A percentile compares a stretch with the other conserved stretches of the same genome.
These are phyloP conservation scores for Vaccinium macrocarpon DNA, from an alignment of 148 eudicot genomes.

Conservation along the genomic window DNA sequence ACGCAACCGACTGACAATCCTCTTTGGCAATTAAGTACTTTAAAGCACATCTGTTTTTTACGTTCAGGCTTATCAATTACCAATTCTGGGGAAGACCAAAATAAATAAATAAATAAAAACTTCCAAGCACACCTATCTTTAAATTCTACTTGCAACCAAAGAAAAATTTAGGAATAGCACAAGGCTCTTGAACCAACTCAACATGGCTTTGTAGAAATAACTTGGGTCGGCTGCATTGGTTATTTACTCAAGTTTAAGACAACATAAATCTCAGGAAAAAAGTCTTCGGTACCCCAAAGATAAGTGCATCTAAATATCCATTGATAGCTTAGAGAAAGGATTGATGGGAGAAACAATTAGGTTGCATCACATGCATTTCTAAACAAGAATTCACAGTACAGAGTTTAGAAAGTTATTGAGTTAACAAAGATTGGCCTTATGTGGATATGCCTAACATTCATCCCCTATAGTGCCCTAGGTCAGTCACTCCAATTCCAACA, in stretches of 20 bases:
- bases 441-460: not conserved
- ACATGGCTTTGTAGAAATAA: not conserved
- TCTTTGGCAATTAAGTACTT: not conserved
- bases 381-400: not conserved
- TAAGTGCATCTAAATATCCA: conserved; percentile 5
- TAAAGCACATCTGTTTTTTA: not conserved
- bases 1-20: not conserved
- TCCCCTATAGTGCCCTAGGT: not conserved
- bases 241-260: not conserved
- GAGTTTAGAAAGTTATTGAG: not conserved
- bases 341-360: not conserved
- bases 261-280: not conserved
- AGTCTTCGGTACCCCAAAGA: not conserved
- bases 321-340: not conserved
- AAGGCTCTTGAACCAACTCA: not conserved
- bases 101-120: not conserved
- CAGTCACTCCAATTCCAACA: not conserved
- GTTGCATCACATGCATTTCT: not conserved
- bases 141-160: not conserved
- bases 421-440: not conserved
- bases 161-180: not conserved
- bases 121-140: not conserved
- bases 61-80: not conserved
- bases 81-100: not conserved
- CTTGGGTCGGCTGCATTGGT: not conserved